Base-by-base conservation (phyloP, 495 filamentous ascomycete species). In the Penicillium lividum region DNA sequence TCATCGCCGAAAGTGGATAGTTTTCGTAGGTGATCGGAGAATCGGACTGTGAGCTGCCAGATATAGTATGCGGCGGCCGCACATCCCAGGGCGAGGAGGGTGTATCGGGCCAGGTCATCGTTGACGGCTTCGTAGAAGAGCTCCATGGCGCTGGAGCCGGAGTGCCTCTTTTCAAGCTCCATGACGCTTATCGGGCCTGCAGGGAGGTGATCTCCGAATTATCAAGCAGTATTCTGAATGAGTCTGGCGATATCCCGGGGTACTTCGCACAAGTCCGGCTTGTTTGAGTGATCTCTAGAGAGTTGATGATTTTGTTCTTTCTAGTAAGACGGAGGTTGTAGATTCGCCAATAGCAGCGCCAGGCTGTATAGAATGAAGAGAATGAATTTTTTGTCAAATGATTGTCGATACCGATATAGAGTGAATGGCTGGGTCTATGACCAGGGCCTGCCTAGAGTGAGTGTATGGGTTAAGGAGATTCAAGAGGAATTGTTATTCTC, bases 1-100 rank as follows among this genome's bases (percentile, higher is more conserved):
- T 87, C 88, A 80, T 85, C 88, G 68, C 77, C 80, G 61, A 96
- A 82, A 58, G 84, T 89, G 29, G 86, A 75, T 53, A 97, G 74
- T n/a, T 86, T 87, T 66, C 94, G 84, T 13, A 94, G 71, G 57
- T 91, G 89, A 55, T 73, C 76, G 47, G 83, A 76, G 25, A 87
- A 73, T 48, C 70, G 67, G 34, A 74, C 66, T 43, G 77, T 66
- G 11, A 86, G 67, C 47, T 85, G 75, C 68, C 83, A 85, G 43
- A 82, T 46, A 36, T 84, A 73, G 27, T 82, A 74, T 25, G 78
- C 59, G 16, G 75, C 72, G 15, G 80, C 77, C 9, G 88, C 65
- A 30, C 67, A 77, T 44, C 76, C 73, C n/a, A 91, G 77, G 0
- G 76, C 72, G 43, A 79, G 60, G 28, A 82, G 62, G 42, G 69